Evolutionary conservation across 805 yeast genomes (phyloP).

Genomic region (Candida silvicultrix): DNA sequence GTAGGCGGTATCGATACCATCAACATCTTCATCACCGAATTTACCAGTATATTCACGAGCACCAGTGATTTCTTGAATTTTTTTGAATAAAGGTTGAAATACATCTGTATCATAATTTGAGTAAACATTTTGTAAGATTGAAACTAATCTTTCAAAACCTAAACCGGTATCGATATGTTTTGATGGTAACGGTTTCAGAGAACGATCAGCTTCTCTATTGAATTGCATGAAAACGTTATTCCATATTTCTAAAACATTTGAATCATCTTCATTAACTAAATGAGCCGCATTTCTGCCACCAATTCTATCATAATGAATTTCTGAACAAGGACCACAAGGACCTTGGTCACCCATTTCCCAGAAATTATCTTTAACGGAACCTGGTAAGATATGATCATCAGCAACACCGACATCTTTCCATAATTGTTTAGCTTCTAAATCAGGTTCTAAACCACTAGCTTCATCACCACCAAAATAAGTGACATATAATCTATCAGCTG

Average conservation of each 20-base stretch:
- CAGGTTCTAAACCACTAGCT: constrained; percentile 79
- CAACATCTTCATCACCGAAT: constrained; percentile 87
- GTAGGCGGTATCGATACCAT: constrained; percentile 97
- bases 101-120: constrained; percentile 98
- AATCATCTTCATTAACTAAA: constrained; percentile 94
- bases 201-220: constrained; percentile 86
- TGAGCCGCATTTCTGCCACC: constrained; percentile 95
- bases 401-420: constrained; percentile 88
- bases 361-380: constrained; percentile 85
- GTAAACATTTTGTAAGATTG: constrained; percentile 81
- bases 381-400: constrained; percentile 91
- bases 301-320: constrained; percentile 94
- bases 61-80: constrained; percentile 89
- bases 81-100: constrained; percentile 79
- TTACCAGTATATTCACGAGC: constrained; percentile 88
- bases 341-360: constrained; percentile 99
- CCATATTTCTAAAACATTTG: constrained; percentile 97
- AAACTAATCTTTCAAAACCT: constrained; percentile 97
- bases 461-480: constrained; percentile 96
- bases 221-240: constrained; percentile 94
- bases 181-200: constrained; percentile 79
- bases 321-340: constrained; percentile 99
- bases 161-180: constrained; percentile 97
- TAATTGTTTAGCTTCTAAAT: constrained; percentile 81
- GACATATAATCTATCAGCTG: constrained; percentile 78